Conservation (phyloP, 176 grass and related monocot genomes). For the Carex parvula region DNA sequence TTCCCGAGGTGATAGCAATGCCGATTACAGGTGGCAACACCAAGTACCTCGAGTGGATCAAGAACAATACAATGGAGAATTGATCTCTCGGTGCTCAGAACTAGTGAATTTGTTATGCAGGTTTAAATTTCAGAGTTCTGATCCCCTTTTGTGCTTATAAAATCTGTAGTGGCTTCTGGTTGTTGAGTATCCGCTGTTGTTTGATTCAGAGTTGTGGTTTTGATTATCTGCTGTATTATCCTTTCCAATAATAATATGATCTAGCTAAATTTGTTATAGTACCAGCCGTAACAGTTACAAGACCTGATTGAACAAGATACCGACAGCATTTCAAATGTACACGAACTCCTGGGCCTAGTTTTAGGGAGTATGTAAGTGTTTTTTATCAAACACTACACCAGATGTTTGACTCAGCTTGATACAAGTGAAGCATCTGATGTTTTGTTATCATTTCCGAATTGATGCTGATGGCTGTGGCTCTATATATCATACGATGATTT, state of each 20-base stretch:
- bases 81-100: constrained; percentile 18
- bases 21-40: constrained; percentile 76
- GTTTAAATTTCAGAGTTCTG: neutral
- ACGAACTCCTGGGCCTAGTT: neutral
- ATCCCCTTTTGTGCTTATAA: neutral
- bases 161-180: neutral
- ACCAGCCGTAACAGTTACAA: neutral
- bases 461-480: neutral
- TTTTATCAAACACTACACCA: neutral
- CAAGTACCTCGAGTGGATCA: constrained; percentile 91
- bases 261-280: neutral
- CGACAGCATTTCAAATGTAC: neutral
- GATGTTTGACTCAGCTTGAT: neutral
- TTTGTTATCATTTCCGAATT: neutral
- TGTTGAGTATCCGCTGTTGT: neutral
- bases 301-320: neutral
- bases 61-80: constrained; percentile 59
- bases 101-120: neutral
- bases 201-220: neutral
- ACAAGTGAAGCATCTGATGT: neutral
- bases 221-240: neutral
- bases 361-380: neutral
- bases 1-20: constrained; percentile 87
- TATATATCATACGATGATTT: neutral
- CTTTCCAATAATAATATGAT: neutral